These are phyloP conservation scores for Leptographium flavum DNA, from an alignment of 2,329 filamentous ascomycete genomes.

Conservation along the genomic window DNA sequence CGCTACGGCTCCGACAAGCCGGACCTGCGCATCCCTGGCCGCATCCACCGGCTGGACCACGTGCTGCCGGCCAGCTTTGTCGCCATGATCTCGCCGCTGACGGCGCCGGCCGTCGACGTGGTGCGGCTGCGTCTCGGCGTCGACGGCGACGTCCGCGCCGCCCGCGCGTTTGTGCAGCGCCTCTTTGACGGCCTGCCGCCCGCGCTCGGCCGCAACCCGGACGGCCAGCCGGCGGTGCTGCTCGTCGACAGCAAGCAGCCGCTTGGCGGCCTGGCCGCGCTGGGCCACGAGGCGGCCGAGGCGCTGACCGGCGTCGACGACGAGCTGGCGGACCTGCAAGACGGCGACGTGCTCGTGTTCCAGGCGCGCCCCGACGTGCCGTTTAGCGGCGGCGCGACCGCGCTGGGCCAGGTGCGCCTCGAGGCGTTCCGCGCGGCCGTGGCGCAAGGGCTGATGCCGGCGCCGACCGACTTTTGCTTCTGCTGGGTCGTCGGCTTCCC, in stretches of 20 bases:
- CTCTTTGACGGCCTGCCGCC: slow-evolving; percentile 44
- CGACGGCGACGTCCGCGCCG: slow-evolving; percentile 33
- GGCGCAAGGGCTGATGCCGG: slow-evolving; percentile 39
- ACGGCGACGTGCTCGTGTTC: slow-evolving; percentile 68
- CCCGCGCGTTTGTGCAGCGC: slow-evolving; percentile 51
- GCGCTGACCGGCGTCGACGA: slow-evolving; percentile 21
- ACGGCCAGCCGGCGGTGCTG: slow-evolving; percentile 70
- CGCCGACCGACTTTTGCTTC: slow-evolving; percentile 41
- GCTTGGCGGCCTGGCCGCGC: slow-evolving; percentile 58
- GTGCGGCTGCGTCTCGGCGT: slow-evolving; percentile 52
- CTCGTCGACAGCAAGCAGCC: slow-evolving; percentile 62
- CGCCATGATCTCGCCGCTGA: slow-evolving; percentile 57
- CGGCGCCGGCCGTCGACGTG: slow-evolving; percentile 58
- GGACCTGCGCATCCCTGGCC: slow-evolving; percentile 55
- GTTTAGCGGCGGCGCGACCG: slow-evolving; percentile 57
- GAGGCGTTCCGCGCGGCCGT: slow-evolving; percentile 57
- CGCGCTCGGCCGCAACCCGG: slow-evolving; percentile 50
- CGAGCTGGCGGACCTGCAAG: slow-evolving; percentile 28
- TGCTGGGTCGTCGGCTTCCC: slow-evolving; percentile 87
- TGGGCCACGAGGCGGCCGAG: slow-evolving; percentile 59
- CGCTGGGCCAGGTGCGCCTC: slow-evolving; percentile 57
- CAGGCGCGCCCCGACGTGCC: slow-evolving; percentile 59
- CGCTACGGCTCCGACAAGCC: slow-evolving; percentile 84
- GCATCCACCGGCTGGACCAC: slow-evolving; percentile 54
- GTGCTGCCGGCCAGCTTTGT: slow-evolving; percentile 50